Evolutionary conservation across 1,284 basidiomycete species (phyloP).

Genomic region (Ceratobasidium sp.): DNA sequence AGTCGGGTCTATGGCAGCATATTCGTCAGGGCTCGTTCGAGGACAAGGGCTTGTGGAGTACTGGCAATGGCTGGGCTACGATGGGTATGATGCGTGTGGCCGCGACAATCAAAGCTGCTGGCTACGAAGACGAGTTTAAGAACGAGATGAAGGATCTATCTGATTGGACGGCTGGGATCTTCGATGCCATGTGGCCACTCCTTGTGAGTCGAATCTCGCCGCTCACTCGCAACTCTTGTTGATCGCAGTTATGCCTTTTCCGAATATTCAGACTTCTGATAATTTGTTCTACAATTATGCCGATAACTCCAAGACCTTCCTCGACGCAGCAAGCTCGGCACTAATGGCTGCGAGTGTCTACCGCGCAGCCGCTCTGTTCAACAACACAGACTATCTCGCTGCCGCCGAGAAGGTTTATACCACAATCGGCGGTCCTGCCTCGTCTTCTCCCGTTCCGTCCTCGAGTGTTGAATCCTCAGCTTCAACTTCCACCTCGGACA

Average conservation of each 20-base stretch:
- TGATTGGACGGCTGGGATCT: conserved; percentile 80
- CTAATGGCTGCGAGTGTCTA: conserved; percentile 85
- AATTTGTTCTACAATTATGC: conserved; percentile 84
- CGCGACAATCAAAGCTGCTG: not conserved
- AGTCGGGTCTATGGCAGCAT: conserved; percentile 49
- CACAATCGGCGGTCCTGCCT: conserved; percentile 54
- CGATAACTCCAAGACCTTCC: conserved; percentile 70
- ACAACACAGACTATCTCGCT: conserved; percentile 67
- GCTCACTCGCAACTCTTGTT: not conserved
- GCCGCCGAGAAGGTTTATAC: conserved; percentile 70
- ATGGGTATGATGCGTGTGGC: conserved; percentile 56
- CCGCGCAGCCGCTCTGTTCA: conserved; percentile 70
- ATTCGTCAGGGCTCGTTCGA: conserved; percentile 46
- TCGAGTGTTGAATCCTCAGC: conserved; percentile 39
- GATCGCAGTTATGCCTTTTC: not conserved
- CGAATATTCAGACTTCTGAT: conserved; percentile 46
- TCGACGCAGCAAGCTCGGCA: conserved; percentile 81
- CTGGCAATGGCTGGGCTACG: conserved; percentile 54
- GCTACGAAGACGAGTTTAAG: conserved; percentile 57
- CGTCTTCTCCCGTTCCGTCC: not conserved
- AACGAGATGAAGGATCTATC: conserved; percentile 72
- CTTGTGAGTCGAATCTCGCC: conserved; percentile 59
- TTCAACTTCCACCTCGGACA: conserved; percentile 41
- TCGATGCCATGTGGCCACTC: conserved; percentile 75
- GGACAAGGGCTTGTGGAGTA: conserved; percentile 52